phyloP scores from a whole-genome alignment of 1,284 basidiomycete species.

The Sanguinoderma infundibulare region DNA sequence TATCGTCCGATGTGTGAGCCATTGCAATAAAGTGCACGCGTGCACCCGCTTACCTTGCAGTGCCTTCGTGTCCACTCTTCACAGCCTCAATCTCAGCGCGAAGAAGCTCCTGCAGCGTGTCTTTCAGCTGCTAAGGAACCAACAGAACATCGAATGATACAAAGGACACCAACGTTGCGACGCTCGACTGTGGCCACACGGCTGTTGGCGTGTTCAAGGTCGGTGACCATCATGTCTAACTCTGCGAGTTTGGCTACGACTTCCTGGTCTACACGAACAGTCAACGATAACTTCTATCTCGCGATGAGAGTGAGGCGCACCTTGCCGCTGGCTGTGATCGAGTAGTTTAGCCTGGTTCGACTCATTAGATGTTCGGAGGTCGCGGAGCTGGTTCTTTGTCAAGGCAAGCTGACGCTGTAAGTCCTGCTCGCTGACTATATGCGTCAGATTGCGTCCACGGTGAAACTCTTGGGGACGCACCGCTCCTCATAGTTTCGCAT shows the following conservation, averaged over 20 bases:
- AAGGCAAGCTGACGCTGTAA: slow-evolving; percentile 86
- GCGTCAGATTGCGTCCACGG: neutral
- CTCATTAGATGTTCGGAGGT: slow-evolving; percentile 90
- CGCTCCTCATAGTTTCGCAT: slow-evolving; percentile 94
- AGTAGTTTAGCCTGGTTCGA: slow-evolving; percentile 90
- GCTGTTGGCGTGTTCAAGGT: slow-evolving; percentile 91
- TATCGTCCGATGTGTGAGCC: neutral
- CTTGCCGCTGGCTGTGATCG: slow-evolving; percentile 87
- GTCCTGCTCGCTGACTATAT: slow-evolving; percentile 87
- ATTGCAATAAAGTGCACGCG: neutral
- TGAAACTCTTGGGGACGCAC: slow-evolving; percentile 44
- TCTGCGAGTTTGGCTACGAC: slow-evolving; percentile 87
- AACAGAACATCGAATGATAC: neutral
- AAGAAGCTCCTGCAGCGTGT: slow-evolving; percentile 73
- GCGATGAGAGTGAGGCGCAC: slow-evolving; percentile 41
- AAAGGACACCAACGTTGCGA: slow-evolving; percentile 71
- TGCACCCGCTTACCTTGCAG: slow-evolving; percentile 61
- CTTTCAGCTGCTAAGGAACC: neutral
- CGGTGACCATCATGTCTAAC: slow-evolving; percentile 90
- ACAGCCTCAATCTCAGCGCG: slow-evolving; percentile 92
- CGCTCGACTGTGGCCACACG: slow-evolving; percentile 91
- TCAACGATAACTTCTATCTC: neutral
- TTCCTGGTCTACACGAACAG: slow-evolving; percentile 75
- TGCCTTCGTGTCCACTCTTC: slow-evolving; percentile 78
- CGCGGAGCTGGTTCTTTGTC: slow-evolving; percentile 86